Base-by-base conservation (phyloP, 1,284 basidiomycete genomes). In the Melampsora larici-populina region DNA sequence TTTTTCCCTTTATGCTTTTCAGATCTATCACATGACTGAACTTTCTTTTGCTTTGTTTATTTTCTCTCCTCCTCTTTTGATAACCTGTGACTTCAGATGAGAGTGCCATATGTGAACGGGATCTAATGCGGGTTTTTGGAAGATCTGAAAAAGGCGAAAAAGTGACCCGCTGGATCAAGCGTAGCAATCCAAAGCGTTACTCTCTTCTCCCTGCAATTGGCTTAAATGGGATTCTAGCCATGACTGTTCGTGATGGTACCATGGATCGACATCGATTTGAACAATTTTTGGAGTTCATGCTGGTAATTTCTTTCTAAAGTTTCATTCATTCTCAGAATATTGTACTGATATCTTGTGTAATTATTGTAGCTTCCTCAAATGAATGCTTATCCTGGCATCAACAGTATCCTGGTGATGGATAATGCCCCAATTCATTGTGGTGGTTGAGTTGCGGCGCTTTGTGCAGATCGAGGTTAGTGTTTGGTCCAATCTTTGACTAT, bases 271-370 rank as follows among this genome's bases (percentile, higher is more conserved):
- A 26, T 24, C 17, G 26, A 9, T 71, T 71, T 71, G 70, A 71
- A 43, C 49, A 62, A 46, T 71, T 71, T 8, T 43, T 71, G 18
- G 58, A 71, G 55, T 71, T 51, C 29, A 58, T 55, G 15, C 36
- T 71, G 31, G 55, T 71, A 24, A 43, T 2, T 62, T 33, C 33
- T 51, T 31, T 17, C n/a, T n/a, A n/a, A n/a, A 13, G 49, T 29
- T 51, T 21, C n/a, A 8, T 31, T 8, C 1, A 64, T 63, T n/a
- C 33, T 31, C 7, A 29, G 21, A 21, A 9, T 15, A 55, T n/a
- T 21, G 17, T 13, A n/a, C 51, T 13, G 8, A 55, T 18, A 6
- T 31, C 33, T 7, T 70, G 9, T 26, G 21, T n/a, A 67, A 0
- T 11, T 70, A 18, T 36, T 46, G 4, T 15, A 17, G 65, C 26